phyloP scores from a whole-genome alignment of 208 protist genomes.

The Trypanosoma congolense region DNA sequence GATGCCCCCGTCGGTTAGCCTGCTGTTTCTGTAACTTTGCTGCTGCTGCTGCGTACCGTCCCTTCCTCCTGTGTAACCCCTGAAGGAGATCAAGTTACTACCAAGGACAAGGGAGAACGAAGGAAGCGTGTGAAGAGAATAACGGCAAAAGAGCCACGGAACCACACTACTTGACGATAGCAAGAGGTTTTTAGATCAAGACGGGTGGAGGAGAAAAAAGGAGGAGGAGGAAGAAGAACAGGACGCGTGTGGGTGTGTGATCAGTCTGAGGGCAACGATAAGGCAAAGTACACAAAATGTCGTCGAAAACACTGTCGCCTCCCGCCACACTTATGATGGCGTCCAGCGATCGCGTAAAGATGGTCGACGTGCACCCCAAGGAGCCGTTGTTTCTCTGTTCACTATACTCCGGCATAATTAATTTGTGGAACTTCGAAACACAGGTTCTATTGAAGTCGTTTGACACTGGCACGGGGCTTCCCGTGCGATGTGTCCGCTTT shows the following conservation, averaged over 20 bases:
- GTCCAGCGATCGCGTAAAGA: conserved; percentile 96
- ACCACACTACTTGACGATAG: too few relatives aligned
- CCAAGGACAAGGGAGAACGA: too few relatives aligned
- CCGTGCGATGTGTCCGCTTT: conserved; percentile 95
- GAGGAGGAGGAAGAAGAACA: conserved; percentile 1
- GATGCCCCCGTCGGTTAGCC: too few relatives aligned
- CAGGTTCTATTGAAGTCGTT: conserved; percentile 96
- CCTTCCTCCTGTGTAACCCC: too few relatives aligned
- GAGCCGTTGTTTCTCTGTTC: conserved; percentile 95
- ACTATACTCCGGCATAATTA: conserved; percentile 93
- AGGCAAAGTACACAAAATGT: conserved; percentile 6
- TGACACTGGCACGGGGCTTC: conserved; percentile 89
- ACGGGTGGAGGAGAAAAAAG: not conserved
- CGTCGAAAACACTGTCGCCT: conserved; percentile 4
- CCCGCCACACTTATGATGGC: conserved; percentile 52
- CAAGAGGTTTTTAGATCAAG: too few relatives aligned
- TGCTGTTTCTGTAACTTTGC: too few relatives aligned
- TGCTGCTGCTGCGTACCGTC: too few relatives aligned
- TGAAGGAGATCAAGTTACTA: too few relatives aligned
- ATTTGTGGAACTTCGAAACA: conserved; percentile 97
- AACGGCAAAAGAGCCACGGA: too few relatives aligned
- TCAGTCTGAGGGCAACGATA: not conserved
- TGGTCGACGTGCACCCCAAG: conserved; percentile 98
- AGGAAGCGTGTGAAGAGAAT: too few relatives aligned
- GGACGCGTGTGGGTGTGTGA: not conserved